Percentiles rank a stretch among this genome's conserved stretches.
These are phyloP conservation scores for Vanilla planifolia DNA, from an alignment of 106 monocot genomes.

Conservation along the genomic window DNA sequence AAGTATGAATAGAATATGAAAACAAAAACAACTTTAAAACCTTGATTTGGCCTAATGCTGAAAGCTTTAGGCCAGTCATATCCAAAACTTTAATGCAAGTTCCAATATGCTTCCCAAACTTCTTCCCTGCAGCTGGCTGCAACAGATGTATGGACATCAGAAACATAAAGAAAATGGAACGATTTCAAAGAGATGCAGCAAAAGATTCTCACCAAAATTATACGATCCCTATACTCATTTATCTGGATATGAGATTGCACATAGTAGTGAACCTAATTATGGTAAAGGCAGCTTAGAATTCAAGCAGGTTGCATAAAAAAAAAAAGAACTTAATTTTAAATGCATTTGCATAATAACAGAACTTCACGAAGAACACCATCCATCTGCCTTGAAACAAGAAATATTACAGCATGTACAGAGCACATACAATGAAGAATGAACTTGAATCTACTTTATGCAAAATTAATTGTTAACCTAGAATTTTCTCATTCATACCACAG, in stretches of 20 bases:
- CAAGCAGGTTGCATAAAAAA: neutral
- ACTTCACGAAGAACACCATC: too few species aligned
- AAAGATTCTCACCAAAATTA: conserved; percentile 51
- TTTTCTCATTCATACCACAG: too few species aligned
- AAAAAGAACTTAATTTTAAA: too few species aligned
- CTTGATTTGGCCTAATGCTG: conserved; percentile 84
- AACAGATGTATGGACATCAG: conserved; percentile 10
- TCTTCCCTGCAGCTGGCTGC: conserved; percentile 62
- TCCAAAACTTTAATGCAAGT: conserved; percentile 82
- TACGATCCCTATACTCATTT: conserved; percentile 87
- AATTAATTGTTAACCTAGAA: too few species aligned
- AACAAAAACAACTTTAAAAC: conserved; percentile 17
- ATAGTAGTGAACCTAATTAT: conserved; percentile 73
- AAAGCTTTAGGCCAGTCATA: conserved; percentile 89
- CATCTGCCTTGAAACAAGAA: neutral
- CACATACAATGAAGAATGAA: too few species aligned
- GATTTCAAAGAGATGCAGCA: neutral
- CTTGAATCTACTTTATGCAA: too few species aligned
- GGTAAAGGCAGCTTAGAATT: conserved; percentile 3
- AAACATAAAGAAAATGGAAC: neutral
- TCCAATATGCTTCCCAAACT: conserved; percentile 47
- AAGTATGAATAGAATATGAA: neutral
- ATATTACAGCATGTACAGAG: neutral
- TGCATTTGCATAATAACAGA: too few species aligned
- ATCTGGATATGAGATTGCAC: conserved; percentile 96